Evolutionary conservation across 2,329 filamentous ascomycete species (phyloP).

Genomic region (Triangularia verruculosa): DNA sequence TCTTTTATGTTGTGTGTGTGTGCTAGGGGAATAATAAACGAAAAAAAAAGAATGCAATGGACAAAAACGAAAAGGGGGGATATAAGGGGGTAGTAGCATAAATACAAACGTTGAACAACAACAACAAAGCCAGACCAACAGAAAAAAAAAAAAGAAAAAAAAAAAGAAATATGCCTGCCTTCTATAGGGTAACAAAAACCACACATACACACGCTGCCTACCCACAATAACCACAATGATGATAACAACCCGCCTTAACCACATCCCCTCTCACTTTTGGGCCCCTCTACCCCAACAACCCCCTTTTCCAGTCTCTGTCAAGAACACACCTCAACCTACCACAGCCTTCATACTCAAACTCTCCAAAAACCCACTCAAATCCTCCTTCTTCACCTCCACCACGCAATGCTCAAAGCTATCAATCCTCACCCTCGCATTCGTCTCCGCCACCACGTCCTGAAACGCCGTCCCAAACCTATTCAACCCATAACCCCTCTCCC

Average conservation of each 20-base stretch:
- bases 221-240: background rate
- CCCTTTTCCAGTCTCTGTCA: background rate
- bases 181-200: background rate
- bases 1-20: background rate
- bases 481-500: slow-evolving; percentile 66
- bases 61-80: background rate
- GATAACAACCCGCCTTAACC: background rate
- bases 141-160: background rate
- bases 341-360: slow-evolving; percentile 88
- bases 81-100: background rate
- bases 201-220: background rate
- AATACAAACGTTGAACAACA: background rate
- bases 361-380: slow-evolving; percentile 86
- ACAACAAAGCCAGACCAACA: background rate
- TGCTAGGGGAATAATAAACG: background rate
- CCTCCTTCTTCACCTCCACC: slow-evolving; percentile 96
- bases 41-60: background rate
- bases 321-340: slow-evolving; percentile 50
- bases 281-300: background rate
- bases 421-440: slow-evolving; percentile 82
- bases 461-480: slow-evolving; percentile 95
- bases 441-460: slow-evolving; percentile 90
- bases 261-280: background rate
- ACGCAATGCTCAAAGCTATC: slow-evolving; percentile 98
- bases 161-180: background rate